Percentiles rank a stretch among this genome's conserved stretches.
Conservation (phyloP, 2,329 filamentous ascomycete species). For the Aspergillus clavatus region DNA sequence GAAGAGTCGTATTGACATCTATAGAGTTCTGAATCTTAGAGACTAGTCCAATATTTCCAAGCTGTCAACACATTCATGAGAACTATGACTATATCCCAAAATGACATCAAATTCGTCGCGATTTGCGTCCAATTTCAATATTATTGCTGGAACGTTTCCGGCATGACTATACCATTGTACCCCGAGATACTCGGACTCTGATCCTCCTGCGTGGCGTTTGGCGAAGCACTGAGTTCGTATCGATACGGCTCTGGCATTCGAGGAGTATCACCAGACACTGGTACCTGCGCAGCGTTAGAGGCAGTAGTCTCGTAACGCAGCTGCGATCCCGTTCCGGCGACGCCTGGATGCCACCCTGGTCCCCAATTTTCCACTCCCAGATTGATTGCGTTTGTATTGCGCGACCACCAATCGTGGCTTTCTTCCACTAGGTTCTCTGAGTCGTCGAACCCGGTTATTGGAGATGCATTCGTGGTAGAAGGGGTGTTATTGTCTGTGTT, state of each 20-base stretch:
- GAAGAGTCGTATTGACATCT: no score
- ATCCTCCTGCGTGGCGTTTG: conserved; percentile 4
- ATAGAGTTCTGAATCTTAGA: no score
- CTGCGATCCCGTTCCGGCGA: conserved; percentile 12
- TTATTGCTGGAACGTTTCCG: conserved; percentile 10
- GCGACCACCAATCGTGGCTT: conserved; percentile 61
- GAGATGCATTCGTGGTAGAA: conserved; percentile 41
- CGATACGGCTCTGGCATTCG: conserved; percentile 7
- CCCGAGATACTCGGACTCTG: conserved; percentile 5
- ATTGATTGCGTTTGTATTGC: conserved; percentile 58
- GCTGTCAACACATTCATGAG: not conserved
- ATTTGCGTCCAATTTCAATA: conserved; percentile 1
- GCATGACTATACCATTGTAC: conserved; percentile 10
- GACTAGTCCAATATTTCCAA: no score
- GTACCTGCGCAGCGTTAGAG: conserved; percentile 7
- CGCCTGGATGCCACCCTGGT: conserved; percentile 23
- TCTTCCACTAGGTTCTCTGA: conserved; percentile 59
- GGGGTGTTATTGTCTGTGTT: conserved; percentile 20
- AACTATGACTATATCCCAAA: not conserved
- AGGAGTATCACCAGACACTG: conserved; percentile 6
- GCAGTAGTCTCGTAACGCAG: conserved; percentile 11
- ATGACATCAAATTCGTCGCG: not conserved
- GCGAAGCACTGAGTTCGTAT: conserved; percentile 4
- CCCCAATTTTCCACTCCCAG: conserved; percentile 60
- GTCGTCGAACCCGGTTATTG: conserved; percentile 54